A percentile compares a stretch with the other conserved stretches of the same genome.
phyloP scores from a whole-genome alignment of 2,329 filamentous ascomycete genomes.

The Colletotrichum navitas region DNA sequence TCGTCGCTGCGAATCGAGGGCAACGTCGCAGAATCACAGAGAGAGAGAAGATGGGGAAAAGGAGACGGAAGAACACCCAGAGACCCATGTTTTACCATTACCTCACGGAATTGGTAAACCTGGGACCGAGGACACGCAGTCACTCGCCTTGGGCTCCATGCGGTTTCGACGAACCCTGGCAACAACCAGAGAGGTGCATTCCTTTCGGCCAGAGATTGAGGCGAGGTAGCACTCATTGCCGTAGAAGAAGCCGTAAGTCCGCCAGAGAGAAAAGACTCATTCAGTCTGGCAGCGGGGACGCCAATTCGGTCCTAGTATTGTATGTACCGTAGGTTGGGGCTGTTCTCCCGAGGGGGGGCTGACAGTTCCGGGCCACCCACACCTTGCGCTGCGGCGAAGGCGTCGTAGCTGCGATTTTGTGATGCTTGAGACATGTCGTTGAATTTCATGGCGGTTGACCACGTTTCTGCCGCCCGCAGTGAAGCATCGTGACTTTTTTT shows the following conservation, averaged over 20 bases:
- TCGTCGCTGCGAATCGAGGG: conserved; percentile 23
- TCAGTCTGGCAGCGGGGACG: not conserved
- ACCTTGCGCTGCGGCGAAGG: conserved; percentile 3
- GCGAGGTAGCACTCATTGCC: conserved; percentile 9
- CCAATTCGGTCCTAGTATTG: not conserved
- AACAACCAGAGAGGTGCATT: conserved; percentile 1
- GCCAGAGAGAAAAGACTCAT: conserved; percentile 6
- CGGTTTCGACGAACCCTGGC: conserved; percentile 27
- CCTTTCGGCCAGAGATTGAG: conserved; percentile 15
- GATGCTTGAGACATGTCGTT: conserved; percentile 23
- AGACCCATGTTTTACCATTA: conserved; percentile 44
- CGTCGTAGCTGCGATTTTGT: not conserved
- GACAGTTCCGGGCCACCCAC: not conserved
- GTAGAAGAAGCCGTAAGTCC: not conserved
- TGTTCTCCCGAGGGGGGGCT: not conserved
- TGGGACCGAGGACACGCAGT: conserved; percentile 32
- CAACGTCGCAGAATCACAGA: conserved; percentile 4
- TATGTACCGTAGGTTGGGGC: not conserved
- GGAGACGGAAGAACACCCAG: conserved; percentile 11
- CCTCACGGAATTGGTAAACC: conserved; percentile 47
- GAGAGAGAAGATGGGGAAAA: not conserved
- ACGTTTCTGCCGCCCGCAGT: conserved; percentile 29
- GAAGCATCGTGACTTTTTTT: conserved; percentile 36
- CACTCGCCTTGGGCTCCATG: conserved; percentile 3
- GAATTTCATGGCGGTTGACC: conserved; percentile 6